phyloP scores from a whole-genome alignment of 306 rosid genomes.

The Calophaca sinica region DNA sequence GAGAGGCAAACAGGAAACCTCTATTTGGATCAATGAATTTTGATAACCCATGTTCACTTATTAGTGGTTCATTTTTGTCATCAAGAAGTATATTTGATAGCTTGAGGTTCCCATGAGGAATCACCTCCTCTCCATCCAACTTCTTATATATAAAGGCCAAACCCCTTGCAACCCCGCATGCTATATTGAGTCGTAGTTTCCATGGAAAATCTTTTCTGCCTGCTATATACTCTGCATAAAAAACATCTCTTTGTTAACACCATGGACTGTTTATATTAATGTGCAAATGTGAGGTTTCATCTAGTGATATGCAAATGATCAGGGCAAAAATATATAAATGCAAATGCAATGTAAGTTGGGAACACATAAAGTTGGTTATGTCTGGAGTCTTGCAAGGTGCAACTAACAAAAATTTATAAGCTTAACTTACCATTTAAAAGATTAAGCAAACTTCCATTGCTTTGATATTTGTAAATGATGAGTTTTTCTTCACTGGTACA shows the following conservation, averaged over 20 bases:
- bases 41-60: constrained; percentile 75
- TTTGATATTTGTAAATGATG: constrained; percentile 72
- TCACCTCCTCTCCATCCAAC: constrained; percentile 40
- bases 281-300: background rate
- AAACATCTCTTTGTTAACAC: background rate
- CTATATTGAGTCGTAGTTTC: constrained; percentile 67
- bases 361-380: background rate
- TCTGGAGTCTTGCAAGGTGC: too few species aligned
- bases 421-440: constrained; percentile 64
- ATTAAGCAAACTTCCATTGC: constrained; percentile 76
- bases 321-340: background rate
- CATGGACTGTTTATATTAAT: background rate
- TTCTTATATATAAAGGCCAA: constrained; percentile 62
- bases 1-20: constrained; percentile 48
- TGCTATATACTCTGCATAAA: constrained; percentile 58
- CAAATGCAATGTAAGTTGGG: background rate
- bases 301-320: constrained; percentile 16
- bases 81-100: constrained; percentile 77
- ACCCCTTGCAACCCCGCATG: constrained; percentile 72
- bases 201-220: constrained; percentile 67
- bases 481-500: constrained; percentile 69
- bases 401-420: too few species aligned
- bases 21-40: constrained; percentile 57
- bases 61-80: constrained; percentile 61
- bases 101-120: constrained; percentile 81